Base-by-base conservation (phyloP, 495 filamentous ascomycete genomes). In the Neurospora discreta region DNA sequence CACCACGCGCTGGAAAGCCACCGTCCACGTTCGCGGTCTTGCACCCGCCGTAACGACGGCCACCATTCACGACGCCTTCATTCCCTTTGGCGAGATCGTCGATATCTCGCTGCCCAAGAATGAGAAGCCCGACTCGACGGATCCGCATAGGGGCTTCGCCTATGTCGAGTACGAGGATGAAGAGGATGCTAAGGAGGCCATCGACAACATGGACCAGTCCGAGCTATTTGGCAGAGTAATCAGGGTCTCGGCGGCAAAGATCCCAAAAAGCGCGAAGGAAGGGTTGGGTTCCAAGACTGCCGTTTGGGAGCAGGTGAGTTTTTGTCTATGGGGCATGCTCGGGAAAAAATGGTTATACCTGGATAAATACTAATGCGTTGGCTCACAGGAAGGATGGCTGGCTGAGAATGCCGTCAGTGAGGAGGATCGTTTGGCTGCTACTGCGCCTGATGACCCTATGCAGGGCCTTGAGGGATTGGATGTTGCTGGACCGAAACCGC, bases 121-220 rank as follows among this genome's bases (percentile, higher is more conserved):
- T 69, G 92, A 97, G 73, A 80, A 89, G 70, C 90, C 89, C 70
- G 83, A 86, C 80, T 76, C 84, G 18, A 89, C 84, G 20, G 93
- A 96, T 15, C 84, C 87, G 13, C 95, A 99, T 80, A 85, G 94
- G 68, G 95, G 95, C 1, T 99, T 98, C 81, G 96, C 94, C 73
- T 98, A 98, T 77, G 92, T 99, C 43, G 95, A 99, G 77, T 99
- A 92, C 80, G 93, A 97, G 76, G 84, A 92, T 41, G 85, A 89
- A 26, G 89, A 89, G 70, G 95, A 99, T 82, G 94, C 94, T 68
- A 90, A 90, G 73, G 95, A 98, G 81, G 95, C 95, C 43, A 97
- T 99, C 78, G 93, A 98, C 85, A 99, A 99, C 81, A 98, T 98
- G 96, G 93, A 99, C 77, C 93, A 96, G 77, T 90, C 93, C 73